phyloP scores from a whole-genome alignment of 1,284 basidiomycete genomes.

The Malassezia furfur region DNA sequence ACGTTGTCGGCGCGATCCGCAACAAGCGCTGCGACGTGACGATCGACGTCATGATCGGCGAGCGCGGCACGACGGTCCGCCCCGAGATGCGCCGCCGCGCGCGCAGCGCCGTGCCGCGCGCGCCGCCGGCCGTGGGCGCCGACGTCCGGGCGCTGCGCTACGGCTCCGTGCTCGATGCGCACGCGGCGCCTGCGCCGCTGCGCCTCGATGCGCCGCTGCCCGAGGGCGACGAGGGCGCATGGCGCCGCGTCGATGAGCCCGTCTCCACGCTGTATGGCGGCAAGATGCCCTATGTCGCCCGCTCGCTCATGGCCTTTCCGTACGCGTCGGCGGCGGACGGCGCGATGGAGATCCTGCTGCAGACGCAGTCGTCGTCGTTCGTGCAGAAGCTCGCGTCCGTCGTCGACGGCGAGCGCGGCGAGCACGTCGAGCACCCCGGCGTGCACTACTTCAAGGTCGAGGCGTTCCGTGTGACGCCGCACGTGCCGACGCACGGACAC shows the following conservation, averaged over 20 bases:
- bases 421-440: slow-evolving; percentile 28
- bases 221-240: slow-evolving; percentile 6
- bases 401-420: slow-evolving; percentile 30
- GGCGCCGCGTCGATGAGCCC: slow-evolving; percentile 26
- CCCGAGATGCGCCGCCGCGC: slow-evolving; percentile 32
- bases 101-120: slow-evolving; percentile 29
- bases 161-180: slow-evolving; percentile 4
- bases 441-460: slow-evolving; percentile 40
- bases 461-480: slow-evolving; percentile 39
- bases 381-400: slow-evolving; percentile 29
- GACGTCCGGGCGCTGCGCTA: not conserved
- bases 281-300: slow-evolving; percentile 41
- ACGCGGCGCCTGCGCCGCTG: not conserved
- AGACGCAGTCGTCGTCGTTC: slow-evolving; percentile 21
- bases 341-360: slow-evolving; percentile 34
- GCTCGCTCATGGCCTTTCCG: slow-evolving; percentile 44
- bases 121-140: not conserved
- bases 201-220: not conserved
- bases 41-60: slow-evolving; percentile 37
- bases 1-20: slow-evolving; percentile 53
- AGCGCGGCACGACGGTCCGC: slow-evolving; percentile 21
- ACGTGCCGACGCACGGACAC: slow-evolving; percentile 23
- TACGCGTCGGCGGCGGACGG: slow-evolving; percentile 36
- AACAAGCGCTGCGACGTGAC: slow-evolving; percentile 35
- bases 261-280: slow-evolving; percentile 40